Evolutionary conservation across 2,329 filamentous ascomycete species (phyloP).

Genomic region (Neodidymelliopsis sp.): DNA sequence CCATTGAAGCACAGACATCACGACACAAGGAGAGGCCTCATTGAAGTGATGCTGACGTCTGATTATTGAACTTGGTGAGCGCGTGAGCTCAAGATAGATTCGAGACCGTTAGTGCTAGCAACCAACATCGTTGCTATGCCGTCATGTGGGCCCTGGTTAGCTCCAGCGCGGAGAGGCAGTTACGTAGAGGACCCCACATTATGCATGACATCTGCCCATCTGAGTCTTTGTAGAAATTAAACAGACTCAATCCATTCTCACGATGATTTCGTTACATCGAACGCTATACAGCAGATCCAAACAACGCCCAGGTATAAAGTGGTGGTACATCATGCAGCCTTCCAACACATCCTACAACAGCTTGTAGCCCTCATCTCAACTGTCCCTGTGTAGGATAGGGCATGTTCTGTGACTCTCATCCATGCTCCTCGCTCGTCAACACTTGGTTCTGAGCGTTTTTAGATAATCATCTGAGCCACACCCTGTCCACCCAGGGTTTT

Average conservation of each 20-base stretch:
- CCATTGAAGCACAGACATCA: too few relatives aligned
- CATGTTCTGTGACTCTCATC: too few relatives aligned
- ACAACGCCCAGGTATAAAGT: slow-evolving; percentile 42
- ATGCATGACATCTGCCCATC: slow-evolving; percentile 10
- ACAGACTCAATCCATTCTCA: slow-evolving; percentile 12
- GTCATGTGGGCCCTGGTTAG: slow-evolving; percentile 24
- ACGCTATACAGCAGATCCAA: slow-evolving; percentile 9
- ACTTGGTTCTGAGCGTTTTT: slow-evolving; percentile 1
- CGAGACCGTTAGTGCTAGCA: slow-evolving; percentile 4
- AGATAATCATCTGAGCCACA: slow-evolving; percentile 96
- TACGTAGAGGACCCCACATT: slow-evolving; percentile 23
- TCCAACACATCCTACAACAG: too few relatives aligned
- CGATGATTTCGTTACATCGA: slow-evolving; percentile 15
- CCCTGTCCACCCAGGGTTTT: slow-evolving; percentile 95
- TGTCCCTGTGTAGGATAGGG: too few relatives aligned
- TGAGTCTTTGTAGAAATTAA: slow-evolving; percentile 3
- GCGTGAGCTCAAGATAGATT: background rate
- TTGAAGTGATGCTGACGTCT: background rate
- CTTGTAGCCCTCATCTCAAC: too few relatives aligned
- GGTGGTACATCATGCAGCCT: slow-evolving; percentile 33
- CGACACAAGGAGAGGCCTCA: background rate
- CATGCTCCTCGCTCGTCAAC: too few relatives aligned
- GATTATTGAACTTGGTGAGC: too few relatives aligned
- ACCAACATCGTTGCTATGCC: slow-evolving; percentile 22
- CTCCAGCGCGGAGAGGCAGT: slow-evolving; percentile 10